phyloP scores from a whole-genome alignment of 192 early-diverging fungal genomes.

The Umbelopsis isabellina region DNA sequence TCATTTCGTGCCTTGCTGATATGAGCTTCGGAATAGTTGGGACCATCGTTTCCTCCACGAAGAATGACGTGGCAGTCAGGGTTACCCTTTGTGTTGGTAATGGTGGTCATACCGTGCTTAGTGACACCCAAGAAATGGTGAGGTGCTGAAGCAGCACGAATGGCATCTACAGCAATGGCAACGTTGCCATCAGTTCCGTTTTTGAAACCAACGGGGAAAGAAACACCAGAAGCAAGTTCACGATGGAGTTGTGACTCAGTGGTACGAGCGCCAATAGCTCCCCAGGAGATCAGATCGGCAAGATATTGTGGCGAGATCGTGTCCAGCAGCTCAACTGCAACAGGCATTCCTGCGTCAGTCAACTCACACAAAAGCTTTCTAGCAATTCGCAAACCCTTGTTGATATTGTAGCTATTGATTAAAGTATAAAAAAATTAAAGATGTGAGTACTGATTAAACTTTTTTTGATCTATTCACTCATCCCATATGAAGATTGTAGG shows the following conservation, averaged over 20 bases:
- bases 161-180: slow-evolving; percentile 73
- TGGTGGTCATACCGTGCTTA: slow-evolving; percentile 90
- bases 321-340: slow-evolving; percentile 89
- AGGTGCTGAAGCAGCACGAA: slow-evolving; percentile 69
- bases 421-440: background rate
- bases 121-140: slow-evolving; percentile 96
- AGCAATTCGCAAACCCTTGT: slow-evolving; percentile 91
- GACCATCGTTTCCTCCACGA: slow-evolving; percentile 85
- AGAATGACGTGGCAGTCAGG: slow-evolving; percentile 87
- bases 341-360: slow-evolving; percentile 83
- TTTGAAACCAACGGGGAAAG: slow-evolving; percentile 98
- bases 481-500: slow-evolving; percentile 10
- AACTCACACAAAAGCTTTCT: slow-evolving; percentile 79
- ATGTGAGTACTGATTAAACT: background rate
- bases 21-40: slow-evolving; percentile 79
- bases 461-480: background rate
- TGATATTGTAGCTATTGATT: slow-evolving; percentile 82
- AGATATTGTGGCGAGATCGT: slow-evolving; percentile 97
- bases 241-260: slow-evolving; percentile 96
- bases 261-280: slow-evolving; percentile 95
- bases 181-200: slow-evolving; percentile 96
- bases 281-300: slow-evolving; percentile 93
- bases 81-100: slow-evolving; percentile 87
- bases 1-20: slow-evolving; percentile 61
- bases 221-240: slow-evolving; percentile 91